These are phyloP conservation scores for Sistotremastrum niveocremeum DNA, from an alignment of 768 basidiomycete species.

Conservation along the genomic window DNA sequence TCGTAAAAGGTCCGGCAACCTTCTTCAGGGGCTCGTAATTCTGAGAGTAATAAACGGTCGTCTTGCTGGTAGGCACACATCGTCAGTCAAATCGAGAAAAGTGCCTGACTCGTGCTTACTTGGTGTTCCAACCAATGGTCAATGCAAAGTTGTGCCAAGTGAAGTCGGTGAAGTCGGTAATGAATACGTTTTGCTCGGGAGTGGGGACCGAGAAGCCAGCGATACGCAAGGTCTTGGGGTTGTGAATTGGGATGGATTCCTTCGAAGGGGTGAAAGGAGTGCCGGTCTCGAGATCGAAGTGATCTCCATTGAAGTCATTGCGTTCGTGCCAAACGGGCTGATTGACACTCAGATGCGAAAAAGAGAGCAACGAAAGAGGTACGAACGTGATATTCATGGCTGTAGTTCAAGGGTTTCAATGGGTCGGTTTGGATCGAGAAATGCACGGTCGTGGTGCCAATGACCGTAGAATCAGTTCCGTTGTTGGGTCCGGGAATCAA, in stretches of 20 bases:
- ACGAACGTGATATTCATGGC: conserved; percentile 39
- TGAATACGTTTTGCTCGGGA: conserved; percentile 18
- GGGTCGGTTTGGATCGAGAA: conserved; percentile 32
- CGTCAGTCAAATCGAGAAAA: neutral
- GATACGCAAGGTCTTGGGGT: conserved; percentile 6
- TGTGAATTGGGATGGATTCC: conserved; percentile 21
- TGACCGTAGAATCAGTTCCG: conserved; percentile 20
- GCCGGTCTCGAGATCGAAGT: conserved; percentile 17
- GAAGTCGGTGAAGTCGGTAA: conserved; percentile 26
- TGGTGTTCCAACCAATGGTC: conserved; percentile 39
- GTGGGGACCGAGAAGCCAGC: conserved; percentile 22
- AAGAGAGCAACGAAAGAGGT: neutral
- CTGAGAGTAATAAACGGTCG: conserved; percentile 38
- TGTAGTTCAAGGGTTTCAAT: conserved; percentile 32
- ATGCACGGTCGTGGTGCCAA: conserved; percentile 35
- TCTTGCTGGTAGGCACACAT: conserved; percentile 15
- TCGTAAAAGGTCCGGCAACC: conserved; percentile 26
- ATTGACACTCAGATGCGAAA: neutral
- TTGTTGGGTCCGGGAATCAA: conserved; percentile 37
- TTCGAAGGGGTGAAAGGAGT: conserved; percentile 45
- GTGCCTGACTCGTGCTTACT: neutral
- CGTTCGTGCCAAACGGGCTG: conserved; percentile 6
- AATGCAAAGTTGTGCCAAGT: conserved; percentile 52
- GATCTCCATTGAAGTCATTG: neutral
- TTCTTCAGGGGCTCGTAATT: conserved; percentile 24